Percentiles rank a stretch among this genome's conserved stretches.
Evolutionary conservation across 2,329 filamentous ascomycete species (phyloP).

Genomic region (Scolecobasidium constrictum): DNA sequence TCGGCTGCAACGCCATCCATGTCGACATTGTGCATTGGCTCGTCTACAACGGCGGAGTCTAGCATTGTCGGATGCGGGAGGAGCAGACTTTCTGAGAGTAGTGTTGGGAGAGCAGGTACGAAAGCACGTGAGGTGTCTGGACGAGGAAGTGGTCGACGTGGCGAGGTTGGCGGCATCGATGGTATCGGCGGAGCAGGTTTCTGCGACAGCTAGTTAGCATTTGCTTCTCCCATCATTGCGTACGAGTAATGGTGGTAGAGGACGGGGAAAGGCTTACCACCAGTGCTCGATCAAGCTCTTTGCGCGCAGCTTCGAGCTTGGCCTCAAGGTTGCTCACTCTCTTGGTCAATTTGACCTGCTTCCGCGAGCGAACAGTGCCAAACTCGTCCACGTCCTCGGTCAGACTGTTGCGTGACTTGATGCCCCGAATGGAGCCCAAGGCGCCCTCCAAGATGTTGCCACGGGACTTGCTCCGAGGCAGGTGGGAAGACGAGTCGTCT

Average conservation of each 20-base stretch:
- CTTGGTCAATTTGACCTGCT: conserved; percentile 46
- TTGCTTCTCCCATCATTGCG: conserved; percentile 23
- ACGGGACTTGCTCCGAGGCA: conserved; percentile 10
- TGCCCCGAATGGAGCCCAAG: not conserved
- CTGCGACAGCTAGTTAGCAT: too few relatives aligned
- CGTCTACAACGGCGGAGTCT: not conserved
- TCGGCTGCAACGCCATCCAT: not conserved
- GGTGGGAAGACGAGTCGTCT: conserved; percentile 6
- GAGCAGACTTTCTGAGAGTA: conserved; percentile 28
- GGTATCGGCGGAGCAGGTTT: conserved; percentile 25
- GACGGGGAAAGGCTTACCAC: conserved; percentile 16
- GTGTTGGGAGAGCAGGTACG: conserved; percentile 23
- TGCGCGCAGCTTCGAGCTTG: conserved; percentile 44
- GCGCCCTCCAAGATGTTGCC: not conserved
- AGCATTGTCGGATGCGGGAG: too few relatives aligned
- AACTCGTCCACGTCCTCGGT: not conserved
- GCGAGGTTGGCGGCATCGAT: too few relatives aligned
- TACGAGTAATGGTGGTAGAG: too few relatives aligned
- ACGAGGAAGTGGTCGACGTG: not conserved
- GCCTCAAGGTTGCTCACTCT: conserved; percentile 50
- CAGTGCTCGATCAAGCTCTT: conserved; percentile 34
- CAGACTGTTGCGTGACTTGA: not conserved
- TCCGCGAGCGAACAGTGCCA: conserved; percentile 33
- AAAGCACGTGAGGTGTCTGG: conserved; percentile 14
- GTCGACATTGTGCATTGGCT: not conserved